Evolutionary conservation across 208 protist species (phyloP).

Genomic region (Vickermania ingenoplastis): DNA sequence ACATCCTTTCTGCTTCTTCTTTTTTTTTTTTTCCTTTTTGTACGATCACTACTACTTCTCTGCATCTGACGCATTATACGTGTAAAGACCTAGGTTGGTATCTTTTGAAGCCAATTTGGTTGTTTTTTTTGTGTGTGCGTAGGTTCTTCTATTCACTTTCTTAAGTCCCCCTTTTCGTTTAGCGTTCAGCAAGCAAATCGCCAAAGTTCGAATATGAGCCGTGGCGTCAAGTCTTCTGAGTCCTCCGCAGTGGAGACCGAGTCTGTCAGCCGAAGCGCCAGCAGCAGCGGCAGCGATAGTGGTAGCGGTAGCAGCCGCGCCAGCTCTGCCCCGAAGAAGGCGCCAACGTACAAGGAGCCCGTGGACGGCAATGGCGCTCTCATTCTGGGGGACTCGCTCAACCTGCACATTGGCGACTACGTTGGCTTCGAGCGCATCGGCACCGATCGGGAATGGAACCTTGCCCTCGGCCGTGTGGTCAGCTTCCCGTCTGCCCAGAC

Average conservation of each 20-base stretch:
- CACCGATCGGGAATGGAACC: conserved; percentile 37
- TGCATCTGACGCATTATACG: no score
- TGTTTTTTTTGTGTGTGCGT: no score
- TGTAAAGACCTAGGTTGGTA: no score
- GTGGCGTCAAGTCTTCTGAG: background rate
- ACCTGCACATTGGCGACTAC: conserved; percentile 59
- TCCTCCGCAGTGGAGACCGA: background rate
- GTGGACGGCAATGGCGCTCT: conserved; percentile 4
- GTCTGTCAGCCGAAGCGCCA: background rate
- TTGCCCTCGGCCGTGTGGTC: conserved; percentile 50
- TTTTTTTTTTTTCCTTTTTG: background rate
- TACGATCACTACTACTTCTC: background rate
- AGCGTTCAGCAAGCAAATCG: no score
- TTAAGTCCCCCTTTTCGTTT: no score
- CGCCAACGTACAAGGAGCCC: background rate
- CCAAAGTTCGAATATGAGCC: background rate
- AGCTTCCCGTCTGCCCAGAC: conserved; percentile 38
- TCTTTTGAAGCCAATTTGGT: no score
- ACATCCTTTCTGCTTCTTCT: background rate
- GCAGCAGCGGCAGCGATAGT: no score
- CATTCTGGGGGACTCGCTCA: conserved; percentile 12
- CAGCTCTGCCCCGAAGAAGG: conserved; percentile 5
- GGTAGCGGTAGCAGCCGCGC: background rate
- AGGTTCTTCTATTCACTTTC: no score
- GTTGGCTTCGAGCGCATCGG: conserved; percentile 60